phyloP scores from a whole-genome alignment of 768 basidiomycete genomes.

The Chalciporus pseudorubinellus region DNA sequence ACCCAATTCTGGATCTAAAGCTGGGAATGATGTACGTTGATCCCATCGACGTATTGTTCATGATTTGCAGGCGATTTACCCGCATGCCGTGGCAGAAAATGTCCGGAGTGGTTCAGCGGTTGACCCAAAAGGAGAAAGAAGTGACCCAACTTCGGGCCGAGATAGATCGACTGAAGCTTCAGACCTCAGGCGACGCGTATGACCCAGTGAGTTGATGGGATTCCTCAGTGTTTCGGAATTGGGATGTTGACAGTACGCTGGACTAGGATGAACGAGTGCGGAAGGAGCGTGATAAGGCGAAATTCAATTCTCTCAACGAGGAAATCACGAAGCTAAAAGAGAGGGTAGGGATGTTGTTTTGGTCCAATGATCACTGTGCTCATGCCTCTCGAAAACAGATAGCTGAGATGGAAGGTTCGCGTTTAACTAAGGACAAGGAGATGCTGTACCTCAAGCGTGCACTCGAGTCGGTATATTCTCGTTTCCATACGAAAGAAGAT shows the following conservation, averaged over 20 bases:
- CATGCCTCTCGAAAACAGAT: conserved; percentile 37
- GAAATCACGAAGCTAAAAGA: conserved; percentile 71
- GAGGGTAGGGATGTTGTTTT: conserved; percentile 46
- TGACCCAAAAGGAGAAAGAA: conserved; percentile 85
- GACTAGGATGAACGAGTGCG: conserved; percentile 67
- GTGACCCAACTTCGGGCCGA: conserved; percentile 72
- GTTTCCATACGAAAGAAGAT: conserved; percentile 59
- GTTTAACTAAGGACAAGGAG: conserved; percentile 67
- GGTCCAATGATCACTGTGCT: not conserved
- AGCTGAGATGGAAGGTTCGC: conserved; percentile 46
- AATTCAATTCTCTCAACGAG: conserved; percentile 69
- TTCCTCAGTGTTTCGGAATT: not conserved
- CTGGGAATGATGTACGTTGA: conserved; percentile 53
- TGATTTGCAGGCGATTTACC: not conserved
- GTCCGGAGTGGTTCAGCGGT: conserved; percentile 72
- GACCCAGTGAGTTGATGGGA: conserved; percentile 52
- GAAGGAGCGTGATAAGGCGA: conserved; percentile 71
- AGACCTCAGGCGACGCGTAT: conserved; percentile 53
- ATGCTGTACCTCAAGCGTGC: conserved; percentile 75
- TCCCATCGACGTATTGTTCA: not conserved
- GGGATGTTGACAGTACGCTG: not conserved
- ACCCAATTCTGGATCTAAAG: conserved; percentile 43
- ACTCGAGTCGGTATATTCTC: conserved; percentile 82
- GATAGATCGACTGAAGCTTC: conserved; percentile 58
- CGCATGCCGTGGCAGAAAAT: conserved; percentile 43